Evolutionary conservation across 805 yeast genomes (phyloP), one percentile per base, ranked within the genome.

Genomic region (Candida ovalis): DNA sequence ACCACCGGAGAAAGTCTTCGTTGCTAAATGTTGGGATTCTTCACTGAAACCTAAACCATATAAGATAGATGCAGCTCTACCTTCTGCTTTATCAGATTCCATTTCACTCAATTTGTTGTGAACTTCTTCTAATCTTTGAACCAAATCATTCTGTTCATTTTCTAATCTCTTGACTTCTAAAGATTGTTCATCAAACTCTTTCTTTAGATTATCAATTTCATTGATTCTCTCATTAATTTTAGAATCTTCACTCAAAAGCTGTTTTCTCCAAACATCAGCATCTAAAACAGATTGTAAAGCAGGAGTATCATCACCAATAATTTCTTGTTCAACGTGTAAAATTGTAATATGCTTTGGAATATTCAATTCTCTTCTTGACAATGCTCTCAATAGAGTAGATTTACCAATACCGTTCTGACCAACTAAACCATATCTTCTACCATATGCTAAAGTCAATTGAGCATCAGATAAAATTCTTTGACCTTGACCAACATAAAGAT

Each of bases 371-470:
- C 99, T 85, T 67, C 96, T 81, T 1, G 97, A 85, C 46, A 94
- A 73, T 0, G 99, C 99, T 57, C 88, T 78, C 64, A 94, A 74
- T 46, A 94, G 72, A 0, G 99, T 94, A 40, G 98, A 91, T 68
- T 94, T 94, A 84, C 99, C 99, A 58, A 94, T 91, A 92, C 99
- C 99, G 73, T 94, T 94, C 66, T 91, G 96, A 69, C 99, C 99
- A 40, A 94, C 97, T 45, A 94, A 72, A 81, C 99, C 99, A 60
- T 94, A 94, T 66, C 98, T 81, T 67, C 87, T 89, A 47, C 99
- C 99, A 65, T 84, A 84, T 25, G 96, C 84, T 54, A 94, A 77
- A 1, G 96, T 83, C 55, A 94, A 78, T 22, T 90, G 78, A 24
- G 98, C 85, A 66, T 91, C 95, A 40, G 92, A 82, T 54, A 94